Percentiles rank a stretch among this genome's conserved stretches.
These are phyloP conservation scores for Penicillium simplicissimum DNA, from an alignment of 495 filamentous ascomycete genomes.

Conservation along the genomic window DNA sequence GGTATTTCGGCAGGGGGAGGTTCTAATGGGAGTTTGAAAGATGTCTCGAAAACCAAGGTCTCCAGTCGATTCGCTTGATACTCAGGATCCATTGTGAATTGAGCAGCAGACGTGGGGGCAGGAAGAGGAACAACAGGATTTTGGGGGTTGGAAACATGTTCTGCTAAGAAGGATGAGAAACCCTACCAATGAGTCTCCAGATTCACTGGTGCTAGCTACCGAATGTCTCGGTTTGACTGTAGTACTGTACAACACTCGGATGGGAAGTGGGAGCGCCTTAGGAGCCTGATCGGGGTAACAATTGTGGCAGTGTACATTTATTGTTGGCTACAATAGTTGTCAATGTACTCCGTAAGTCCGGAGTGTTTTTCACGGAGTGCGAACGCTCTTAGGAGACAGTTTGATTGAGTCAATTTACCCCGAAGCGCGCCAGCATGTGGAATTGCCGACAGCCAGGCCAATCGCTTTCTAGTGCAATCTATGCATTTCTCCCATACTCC, in stretches of 20 bases:
- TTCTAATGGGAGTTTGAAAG: too few relatives aligned
- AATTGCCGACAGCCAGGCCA: not conserved
- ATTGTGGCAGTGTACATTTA: not conserved
- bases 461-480: not conserved
- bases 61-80: not conserved
- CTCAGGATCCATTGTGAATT: too few relatives aligned
- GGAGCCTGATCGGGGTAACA: not conserved
- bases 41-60: constrained; percentile 4
- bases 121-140: not conserved
- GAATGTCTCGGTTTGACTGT: not conserved
- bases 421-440: not conserved
- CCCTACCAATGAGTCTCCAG: not conserved
- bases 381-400: not conserved
- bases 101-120: not conserved
- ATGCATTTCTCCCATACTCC: not conserved
- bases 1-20: not conserved
- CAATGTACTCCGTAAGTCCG: too few relatives aligned
- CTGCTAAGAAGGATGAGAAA: not conserved
- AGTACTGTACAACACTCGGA: not conserved
- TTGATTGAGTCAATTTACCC: not conserved
- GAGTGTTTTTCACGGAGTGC: not conserved
- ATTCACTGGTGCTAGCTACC: not conserved
- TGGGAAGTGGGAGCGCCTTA: not conserved
- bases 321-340: not conserved
- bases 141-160: not conserved